Evolutionary conservation across 2,329 filamentous ascomycete genomes (phyloP).

Genomic region (Aspergillus floridensis): DNA sequence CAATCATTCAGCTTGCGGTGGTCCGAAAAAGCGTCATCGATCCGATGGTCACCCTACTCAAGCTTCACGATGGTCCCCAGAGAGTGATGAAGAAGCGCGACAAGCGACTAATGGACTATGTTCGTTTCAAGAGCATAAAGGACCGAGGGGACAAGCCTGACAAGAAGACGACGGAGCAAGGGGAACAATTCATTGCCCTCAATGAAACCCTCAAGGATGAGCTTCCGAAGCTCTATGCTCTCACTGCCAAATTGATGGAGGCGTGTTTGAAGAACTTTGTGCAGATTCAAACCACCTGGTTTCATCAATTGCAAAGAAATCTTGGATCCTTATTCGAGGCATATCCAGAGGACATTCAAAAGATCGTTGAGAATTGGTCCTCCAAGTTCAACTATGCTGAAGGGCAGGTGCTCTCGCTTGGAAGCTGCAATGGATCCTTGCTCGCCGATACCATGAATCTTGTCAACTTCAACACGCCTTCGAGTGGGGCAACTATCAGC

Average conservation of each 20-base stretch:
- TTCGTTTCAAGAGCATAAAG: conserved; percentile 73
- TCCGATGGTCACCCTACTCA: conserved; percentile 74
- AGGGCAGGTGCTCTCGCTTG: conserved; percentile 66
- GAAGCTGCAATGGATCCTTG: conserved; percentile 71
- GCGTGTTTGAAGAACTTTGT: conserved; percentile 81
- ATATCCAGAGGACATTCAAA: conserved; percentile 63
- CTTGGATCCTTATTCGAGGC: conserved; percentile 71
- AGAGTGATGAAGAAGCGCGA: conserved; percentile 91
- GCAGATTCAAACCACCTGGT: conserved; percentile 81
- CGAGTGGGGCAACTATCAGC: conserved; percentile 35
- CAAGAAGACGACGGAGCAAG: conserved; percentile 76
- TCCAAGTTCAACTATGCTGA: conserved; percentile 76
- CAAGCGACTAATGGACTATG: conserved; percentile 87
- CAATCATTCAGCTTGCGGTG: conserved; percentile 51
- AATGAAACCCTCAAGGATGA: conserved; percentile 94
- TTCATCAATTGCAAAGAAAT: conserved; percentile 77
- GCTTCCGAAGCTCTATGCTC: conserved; percentile 74
- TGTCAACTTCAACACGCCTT: conserved; percentile 59
- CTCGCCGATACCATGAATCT: conserved; percentile 59
- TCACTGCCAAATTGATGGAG: conserved; percentile 81
- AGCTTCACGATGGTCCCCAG: conserved; percentile 77
- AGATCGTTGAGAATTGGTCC: conserved; percentile 75
- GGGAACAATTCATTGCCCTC: conserved; percentile 84
- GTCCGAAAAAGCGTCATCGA: conserved; percentile 82
- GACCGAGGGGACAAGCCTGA: conserved; percentile 82